Conservation (phyloP, 768 basidiomycete species). For the Phlebiopsis flavidoalba region DNA sequence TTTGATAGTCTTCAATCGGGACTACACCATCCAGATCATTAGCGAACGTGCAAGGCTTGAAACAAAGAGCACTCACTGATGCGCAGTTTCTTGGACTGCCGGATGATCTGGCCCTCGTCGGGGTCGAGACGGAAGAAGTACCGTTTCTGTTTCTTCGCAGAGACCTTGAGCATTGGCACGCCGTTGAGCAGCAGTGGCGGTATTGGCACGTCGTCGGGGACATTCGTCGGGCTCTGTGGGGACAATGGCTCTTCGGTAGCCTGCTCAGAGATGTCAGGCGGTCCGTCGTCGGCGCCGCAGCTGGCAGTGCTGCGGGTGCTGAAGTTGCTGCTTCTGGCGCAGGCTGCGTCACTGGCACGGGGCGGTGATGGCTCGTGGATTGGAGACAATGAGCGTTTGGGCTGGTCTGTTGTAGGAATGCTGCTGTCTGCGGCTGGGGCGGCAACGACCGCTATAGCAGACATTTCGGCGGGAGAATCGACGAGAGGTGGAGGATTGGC, state of each 20-base stretch:
- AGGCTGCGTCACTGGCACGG: neutral
- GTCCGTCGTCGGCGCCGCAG: neutral
- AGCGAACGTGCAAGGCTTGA: neutral
- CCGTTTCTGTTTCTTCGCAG: conserved; percentile 66
- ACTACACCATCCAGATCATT: conserved; percentile 41
- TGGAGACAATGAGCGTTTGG: neutral
- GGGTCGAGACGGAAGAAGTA: conserved; percentile 57
- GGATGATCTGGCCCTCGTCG: conserved; percentile 79
- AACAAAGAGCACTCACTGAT: conserved; percentile 42
- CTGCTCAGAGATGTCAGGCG: neutral
- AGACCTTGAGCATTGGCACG: conserved; percentile 78
- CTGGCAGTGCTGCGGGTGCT: neutral
- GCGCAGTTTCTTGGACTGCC: conserved; percentile 66
- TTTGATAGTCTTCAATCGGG: conserved; percentile 78
- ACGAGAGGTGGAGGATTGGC: neutral
- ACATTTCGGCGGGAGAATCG: neutral
- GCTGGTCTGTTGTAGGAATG: no score
- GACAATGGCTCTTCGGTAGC: neutral
- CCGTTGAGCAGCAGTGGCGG: conserved; percentile 57
- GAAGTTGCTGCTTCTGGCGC: neutral
- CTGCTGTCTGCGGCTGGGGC: neutral
- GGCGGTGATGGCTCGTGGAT: neutral
- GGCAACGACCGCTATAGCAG: neutral
- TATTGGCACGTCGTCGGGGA: conserved; percentile 40
- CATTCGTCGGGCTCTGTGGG: neutral